Evolutionary conservation across 2,329 filamentous ascomycete species (phyloP), one percentile per base, ranked within the genome.

Genomic region (Cordyceps pruinosa): DNA sequence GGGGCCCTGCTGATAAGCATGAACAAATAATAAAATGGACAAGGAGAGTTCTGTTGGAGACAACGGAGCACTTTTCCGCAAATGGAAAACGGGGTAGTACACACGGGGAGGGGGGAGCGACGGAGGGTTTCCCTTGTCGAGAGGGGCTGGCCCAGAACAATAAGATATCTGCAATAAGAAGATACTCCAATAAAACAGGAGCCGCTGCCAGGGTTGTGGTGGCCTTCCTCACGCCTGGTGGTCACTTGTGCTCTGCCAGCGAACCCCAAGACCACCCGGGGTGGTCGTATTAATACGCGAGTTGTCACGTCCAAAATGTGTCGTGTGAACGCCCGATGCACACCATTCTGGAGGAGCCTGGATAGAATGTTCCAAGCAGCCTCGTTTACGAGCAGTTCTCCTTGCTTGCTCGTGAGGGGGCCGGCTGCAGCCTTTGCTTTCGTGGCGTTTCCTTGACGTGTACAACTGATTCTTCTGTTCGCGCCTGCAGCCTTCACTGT

Each of bases 371-470:
- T 45, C 39, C 50, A 42, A 53, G 30, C 23, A 17, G 21, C 42
- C 51, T 55, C 32, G 42, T 54, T 37, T 46, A 26, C 4, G 8
- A 17, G 10, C 28, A n/a, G 4, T 37, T 21, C 13, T 17, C 26
- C 10, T 45, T 41, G n/a, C 6, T 23, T 3, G 3, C 23, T 8
- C 6, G 9, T 28, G 23, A 37, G 19, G 50, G 37, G 30, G 17
- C 15, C 5, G 30, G 2, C 51, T 54, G 51, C 51, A 55, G 42
- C 41, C 30, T 34, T 55, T 32, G 17, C 46, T 47, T 23, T 44
- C 9, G 51, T 55, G 51, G 51, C 51, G 51, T 55, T 46, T n/a
- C 15, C 42, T 55, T 46, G 30, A 55, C 32, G 42, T 55, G 51
- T 55, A 55, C 51, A 55, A 28, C 5, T 8, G 15, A 3, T 28